Evolutionary conservation across 495 filamentous ascomycete genomes (phyloP), one percentile per base, ranked within the genome.

Genomic region (Ramalina intermedia): DNA sequence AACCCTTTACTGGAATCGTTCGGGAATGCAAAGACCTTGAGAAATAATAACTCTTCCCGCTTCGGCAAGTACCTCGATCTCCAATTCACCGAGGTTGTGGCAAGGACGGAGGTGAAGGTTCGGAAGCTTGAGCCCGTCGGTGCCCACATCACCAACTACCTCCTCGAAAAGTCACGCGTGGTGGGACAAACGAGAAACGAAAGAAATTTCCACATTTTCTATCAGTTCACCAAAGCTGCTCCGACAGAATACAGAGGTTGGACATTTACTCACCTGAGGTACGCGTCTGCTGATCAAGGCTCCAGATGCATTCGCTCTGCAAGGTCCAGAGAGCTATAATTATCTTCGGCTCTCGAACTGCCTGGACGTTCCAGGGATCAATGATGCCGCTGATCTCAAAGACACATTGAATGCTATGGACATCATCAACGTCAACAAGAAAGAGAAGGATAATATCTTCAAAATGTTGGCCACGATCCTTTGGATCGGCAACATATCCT

Each of bases 191-290:
- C 96, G 54, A 73, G 65, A 49, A 90, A 96, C 54, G 93, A 99
- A 72, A 78, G 93, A 54, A 96, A 94, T 63, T 99, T 99, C 67
- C 93, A 99, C 64, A 96, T 99, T 57, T 96, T 99, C 63, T 99
- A 99, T 65, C 93, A 99, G 63, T 95, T 95, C 65, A 82, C 93
- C 18, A 99, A 99, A 63, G 88, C 84, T 1, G 93, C 91, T 13
- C 82, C 87, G 9, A 74, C 83, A 57, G 80, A 83, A 41, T 93
- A 96, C 63, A 72, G 88, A 61, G 74, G 76, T 79, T 67, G 48
- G 61, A 35, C n/a, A 24, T 8, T 27, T 27, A 8, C 26, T 27
- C 26, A 8, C 26, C 26, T 3, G 3, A 27, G 38, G 13, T 24
- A 43, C 23, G 8, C 0, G 3, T 29, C 23, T 18, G 14, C 50